Conservation (phyloP, 192 early-diverging fungal genomes). For the Linnemannia schmuckeri region DNA sequence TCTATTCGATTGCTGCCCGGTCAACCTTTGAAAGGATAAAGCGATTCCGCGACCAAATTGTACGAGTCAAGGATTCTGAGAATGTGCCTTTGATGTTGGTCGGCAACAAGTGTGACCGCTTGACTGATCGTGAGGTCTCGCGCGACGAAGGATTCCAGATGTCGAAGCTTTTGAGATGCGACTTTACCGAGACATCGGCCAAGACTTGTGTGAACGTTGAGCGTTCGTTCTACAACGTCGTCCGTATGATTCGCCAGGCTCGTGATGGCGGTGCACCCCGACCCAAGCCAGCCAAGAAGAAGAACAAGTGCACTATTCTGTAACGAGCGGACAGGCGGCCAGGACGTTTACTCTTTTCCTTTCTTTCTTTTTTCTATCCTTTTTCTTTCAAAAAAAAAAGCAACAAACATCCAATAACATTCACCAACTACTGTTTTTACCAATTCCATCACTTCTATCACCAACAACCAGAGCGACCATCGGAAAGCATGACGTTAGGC, state of each 20-base stretch:
- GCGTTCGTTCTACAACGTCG: conserved; percentile 85
- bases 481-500: too few relatives aligned
- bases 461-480: too few relatives aligned
- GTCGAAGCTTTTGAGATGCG: conserved; percentile 80
- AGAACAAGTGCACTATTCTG: conserved; percentile 51
- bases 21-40: conserved; percentile 91
- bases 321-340: neutral
- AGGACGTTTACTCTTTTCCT: neutral
- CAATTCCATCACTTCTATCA: neutral
- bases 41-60: conserved; percentile 89
- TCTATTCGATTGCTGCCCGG: conserved; percentile 91
- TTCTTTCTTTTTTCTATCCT: neutral
- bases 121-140: conserved; percentile 86
- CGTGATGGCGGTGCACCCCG: conserved; percentile 62
- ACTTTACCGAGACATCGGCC: conserved; percentile 92
- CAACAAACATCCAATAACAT: neutral
- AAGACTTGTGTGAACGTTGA: conserved; percentile 95
- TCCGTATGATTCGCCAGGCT: conserved; percentile 81
- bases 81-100: conserved; percentile 90
- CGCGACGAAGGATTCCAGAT: conserved; percentile 85
- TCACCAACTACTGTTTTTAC: neutral
- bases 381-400: conserved; percentile 1
- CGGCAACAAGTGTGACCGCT: conserved; percentile 95
- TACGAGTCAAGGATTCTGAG: conserved; percentile 92
- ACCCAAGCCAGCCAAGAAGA: conserved; percentile 47